Conservation (phyloP, 257 asterid species). For the Penstemon davidsonii region DNA sequence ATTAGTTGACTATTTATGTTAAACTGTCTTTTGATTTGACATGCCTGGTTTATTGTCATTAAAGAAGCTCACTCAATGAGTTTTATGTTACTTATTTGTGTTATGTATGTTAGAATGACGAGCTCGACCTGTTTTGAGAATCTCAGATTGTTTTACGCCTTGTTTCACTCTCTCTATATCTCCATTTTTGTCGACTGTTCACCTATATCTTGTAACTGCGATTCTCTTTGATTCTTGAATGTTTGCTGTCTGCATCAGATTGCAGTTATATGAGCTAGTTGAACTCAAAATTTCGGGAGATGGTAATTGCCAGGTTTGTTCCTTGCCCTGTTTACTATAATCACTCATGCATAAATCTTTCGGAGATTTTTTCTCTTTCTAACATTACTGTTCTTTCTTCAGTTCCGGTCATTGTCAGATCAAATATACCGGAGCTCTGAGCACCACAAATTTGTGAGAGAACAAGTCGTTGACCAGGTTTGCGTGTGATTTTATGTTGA, state of each 20-base stretch:
- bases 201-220: not conserved
- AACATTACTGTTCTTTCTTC: slow-evolving; percentile 7
- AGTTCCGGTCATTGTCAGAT: slow-evolving; percentile 64
- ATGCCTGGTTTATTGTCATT: too few species aligned
- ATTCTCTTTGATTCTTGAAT: slow-evolving; percentile 5
- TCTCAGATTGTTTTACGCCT: not conserved
- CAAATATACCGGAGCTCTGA: slow-evolving; percentile 64
- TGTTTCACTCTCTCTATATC: not conserved
- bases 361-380: not conserved
- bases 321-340: not conserved
- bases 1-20: too few species aligned
- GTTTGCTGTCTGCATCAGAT: slow-evolving; percentile 34
- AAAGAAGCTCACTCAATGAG: too few species aligned
- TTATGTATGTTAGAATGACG: not conserved
- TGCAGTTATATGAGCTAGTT: slow-evolving; percentile 53
- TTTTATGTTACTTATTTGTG: not conserved
- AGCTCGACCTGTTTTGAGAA: not conserved
- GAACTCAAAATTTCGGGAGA: slow-evolving; percentile 66
- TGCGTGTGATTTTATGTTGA: not conserved
- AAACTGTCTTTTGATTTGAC: too few species aligned
- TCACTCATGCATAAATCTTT: not conserved
- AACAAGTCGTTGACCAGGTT: slow-evolving; percentile 56
- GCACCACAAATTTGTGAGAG: slow-evolving; percentile 58
- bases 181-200: not conserved
- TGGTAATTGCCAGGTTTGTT: slow-evolving; percentile 69